Percentiles rank a stretch among this genome's conserved stretches.
These are phyloP conservation scores for Amylocystis lapponica DNA, from an alignment of 768 basidiomycete species.

Conservation along the genomic window DNA sequence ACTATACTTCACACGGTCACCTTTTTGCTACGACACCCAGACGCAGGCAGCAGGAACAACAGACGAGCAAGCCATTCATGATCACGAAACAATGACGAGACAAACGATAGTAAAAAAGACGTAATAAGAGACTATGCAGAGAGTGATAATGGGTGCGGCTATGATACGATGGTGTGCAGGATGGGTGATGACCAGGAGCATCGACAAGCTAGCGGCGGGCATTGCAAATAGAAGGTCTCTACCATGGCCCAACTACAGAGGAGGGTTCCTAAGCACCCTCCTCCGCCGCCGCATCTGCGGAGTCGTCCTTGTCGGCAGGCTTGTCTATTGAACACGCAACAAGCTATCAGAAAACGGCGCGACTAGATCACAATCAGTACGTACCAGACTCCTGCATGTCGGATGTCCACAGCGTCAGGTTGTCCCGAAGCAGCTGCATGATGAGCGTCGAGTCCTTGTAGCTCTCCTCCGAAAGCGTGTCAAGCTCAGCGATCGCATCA, in stretches of 20 bases:
- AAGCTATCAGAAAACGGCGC: background rate
- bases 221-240: background rate
- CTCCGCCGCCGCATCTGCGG: slow-evolving; percentile 53
- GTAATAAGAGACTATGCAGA: slow-evolving; percentile 4
- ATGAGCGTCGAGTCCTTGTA: slow-evolving; percentile 99
- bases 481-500: slow-evolving; percentile 97
- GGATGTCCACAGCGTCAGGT: slow-evolving; percentile 96
- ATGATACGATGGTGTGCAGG: slow-evolving; percentile 23
- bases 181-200: slow-evolving; percentile 17
- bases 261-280: slow-evolving; percentile 29
- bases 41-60: no score
- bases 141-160: slow-evolving; percentile 15
- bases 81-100: slow-evolving; percentile 11
- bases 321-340: slow-evolving; percentile 47
- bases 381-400: slow-evolving; percentile 92
- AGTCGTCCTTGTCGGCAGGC: slow-evolving; percentile 69
- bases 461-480: slow-evolving; percentile 96
- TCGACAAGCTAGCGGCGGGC: slow-evolving; percentile 14
- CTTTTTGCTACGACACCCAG: no score
- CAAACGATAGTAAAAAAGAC: slow-evolving; percentile 10
- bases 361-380: slow-evolving; percentile 23
- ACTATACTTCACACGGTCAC: no score
- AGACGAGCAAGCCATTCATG: no score
- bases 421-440: slow-evolving; percentile 95
- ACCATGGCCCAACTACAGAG: background rate